A percentile compares a stretch with the other conserved stretches of the same genome.
Conservation (phyloP, 768 basidiomycete genomes). For the Boletus pseudo-olivaceus region DNA sequence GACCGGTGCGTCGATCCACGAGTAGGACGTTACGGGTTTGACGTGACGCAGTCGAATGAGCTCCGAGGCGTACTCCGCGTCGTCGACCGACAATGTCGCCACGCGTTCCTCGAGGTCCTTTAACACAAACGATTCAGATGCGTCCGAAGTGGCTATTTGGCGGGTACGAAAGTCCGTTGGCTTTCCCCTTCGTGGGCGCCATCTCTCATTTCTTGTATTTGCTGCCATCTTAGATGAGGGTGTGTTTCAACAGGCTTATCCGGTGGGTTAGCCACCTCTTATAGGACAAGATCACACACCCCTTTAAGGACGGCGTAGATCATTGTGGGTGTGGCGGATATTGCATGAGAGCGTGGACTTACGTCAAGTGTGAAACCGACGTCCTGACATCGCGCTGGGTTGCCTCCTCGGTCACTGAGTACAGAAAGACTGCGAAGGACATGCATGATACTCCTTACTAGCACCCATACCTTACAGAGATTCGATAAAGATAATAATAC, state of each 20-base stretch:
- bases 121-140: constrained; percentile 13
- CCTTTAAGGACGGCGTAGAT: constrained; percentile 11
- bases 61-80: constrained; percentile 11
- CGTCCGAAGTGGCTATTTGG: neutral
- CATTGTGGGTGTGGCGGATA: neutral
- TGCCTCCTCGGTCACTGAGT: neutral
- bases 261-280: neutral
- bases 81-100: constrained; percentile 15
- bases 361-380: neutral
- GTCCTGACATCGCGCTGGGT: neutral
- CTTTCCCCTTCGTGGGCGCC: constrained; percentile 16
- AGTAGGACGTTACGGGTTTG: constrained; percentile 48
- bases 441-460: neutral
- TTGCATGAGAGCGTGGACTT: neutral
- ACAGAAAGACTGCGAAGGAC: neutral
- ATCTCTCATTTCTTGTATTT: constrained; percentile 4
- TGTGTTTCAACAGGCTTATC: neutral
- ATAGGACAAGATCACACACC: neutral
- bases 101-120: constrained; percentile 21
- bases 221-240: constrained; percentile 17
- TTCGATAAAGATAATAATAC: constrained; percentile 23
- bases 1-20: constrained; percentile 41
- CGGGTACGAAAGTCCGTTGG: neutral
- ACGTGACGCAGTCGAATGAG: constrained; percentile 37
- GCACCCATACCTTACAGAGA: constrained; percentile 14